phyloP scores from a whole-genome alignment of 192 early-diverging fungal genomes.

The Rhizophagus sp. region DNA sequence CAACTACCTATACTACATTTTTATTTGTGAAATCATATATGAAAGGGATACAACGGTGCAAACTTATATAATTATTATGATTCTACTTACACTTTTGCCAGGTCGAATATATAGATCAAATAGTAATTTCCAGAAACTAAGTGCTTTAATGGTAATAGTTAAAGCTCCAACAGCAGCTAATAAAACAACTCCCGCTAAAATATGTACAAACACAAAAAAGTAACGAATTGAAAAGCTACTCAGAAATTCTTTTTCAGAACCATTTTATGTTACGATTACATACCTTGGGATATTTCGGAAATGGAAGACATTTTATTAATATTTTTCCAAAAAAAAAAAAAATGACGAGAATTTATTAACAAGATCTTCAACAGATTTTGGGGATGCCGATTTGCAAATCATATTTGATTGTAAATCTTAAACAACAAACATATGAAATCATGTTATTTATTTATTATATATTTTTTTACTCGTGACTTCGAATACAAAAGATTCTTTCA shows the following conservation, averaged over 20 bases:
- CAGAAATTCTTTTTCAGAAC: too few relatives aligned
- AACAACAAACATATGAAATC: neutral
- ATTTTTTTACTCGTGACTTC: too few relatives aligned
- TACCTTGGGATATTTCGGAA: neutral
- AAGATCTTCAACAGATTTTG: neutral
- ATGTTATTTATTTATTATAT: neutral
- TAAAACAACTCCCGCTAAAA: neutral
- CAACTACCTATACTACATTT: neutral
- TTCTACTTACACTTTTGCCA: constrained; percentile 44
- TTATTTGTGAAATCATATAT: neutral
- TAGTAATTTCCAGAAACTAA: constrained; percentile 46
- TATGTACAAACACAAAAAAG: too few relatives aligned
- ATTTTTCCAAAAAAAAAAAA: neutral
- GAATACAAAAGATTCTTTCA: too few relatives aligned
- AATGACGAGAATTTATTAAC: neutral
- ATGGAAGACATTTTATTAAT: neutral
- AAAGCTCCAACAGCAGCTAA: constrained; percentile 3
- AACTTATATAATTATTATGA: neutral
- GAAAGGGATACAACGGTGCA: too few relatives aligned
- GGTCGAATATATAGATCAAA: constrained; percentile 44
- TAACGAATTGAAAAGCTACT: too few relatives aligned
- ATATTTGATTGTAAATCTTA: too few relatives aligned
- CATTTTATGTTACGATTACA: too few relatives aligned
- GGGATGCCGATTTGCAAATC: too few relatives aligned
- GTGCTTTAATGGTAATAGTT: neutral